Evolutionary conservation across 495 filamentous ascomycete genomes (phyloP).

Genomic region (Stereocaulon alpinum): DNA sequence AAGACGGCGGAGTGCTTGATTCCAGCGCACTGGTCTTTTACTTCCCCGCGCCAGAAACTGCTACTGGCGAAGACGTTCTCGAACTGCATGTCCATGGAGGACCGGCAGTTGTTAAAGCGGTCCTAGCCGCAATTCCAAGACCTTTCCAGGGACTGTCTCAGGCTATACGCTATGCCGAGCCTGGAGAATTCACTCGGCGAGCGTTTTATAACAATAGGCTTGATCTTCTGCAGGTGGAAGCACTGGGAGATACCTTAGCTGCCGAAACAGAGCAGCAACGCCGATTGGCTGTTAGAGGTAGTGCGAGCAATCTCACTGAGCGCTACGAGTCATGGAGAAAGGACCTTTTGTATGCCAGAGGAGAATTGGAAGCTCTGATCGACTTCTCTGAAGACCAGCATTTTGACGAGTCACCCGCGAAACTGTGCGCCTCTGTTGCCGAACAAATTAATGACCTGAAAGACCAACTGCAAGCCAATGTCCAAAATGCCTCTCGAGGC

Average conservation of each 20-base stretch:
- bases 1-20: conserved; percentile 52
- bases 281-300: conserved; percentile 69
- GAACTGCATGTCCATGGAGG: conserved; percentile 95
- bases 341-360: conserved; percentile 67
- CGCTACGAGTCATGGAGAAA: conserved; percentile 80
- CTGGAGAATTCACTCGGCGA: conserved; percentile 89
- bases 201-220: conserved; percentile 83
- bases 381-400: conserved; percentile 97
- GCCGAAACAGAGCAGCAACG: conserved; percentile 94
- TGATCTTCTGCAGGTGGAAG: conserved; percentile 88
- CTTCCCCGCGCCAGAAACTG: conserved; percentile 74
- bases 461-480: conserved; percentile 52
- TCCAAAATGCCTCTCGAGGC: conserved; percentile 66
- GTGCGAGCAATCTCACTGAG: conserved; percentile 55
- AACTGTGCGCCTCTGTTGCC: conserved; percentile 58
- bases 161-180: conserved; percentile 78
- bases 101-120: conserved; percentile 72
- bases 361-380: conserved; percentile 88
- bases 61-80: conserved; percentile 85
- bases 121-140: conserved; percentile 63
- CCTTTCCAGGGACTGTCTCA: conserved; percentile 17
- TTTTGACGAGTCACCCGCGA: conserved; percentile 77
- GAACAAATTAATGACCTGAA: conserved; percentile 49
- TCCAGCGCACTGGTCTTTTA: conserved; percentile 74
- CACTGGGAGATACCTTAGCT: conserved; percentile 71